Evolutionary conservation across 345 rosid genomes (phyloP), one percentile per base, ranked within the genome.

Genomic region (Eucalyptus tenuipes): DNA sequence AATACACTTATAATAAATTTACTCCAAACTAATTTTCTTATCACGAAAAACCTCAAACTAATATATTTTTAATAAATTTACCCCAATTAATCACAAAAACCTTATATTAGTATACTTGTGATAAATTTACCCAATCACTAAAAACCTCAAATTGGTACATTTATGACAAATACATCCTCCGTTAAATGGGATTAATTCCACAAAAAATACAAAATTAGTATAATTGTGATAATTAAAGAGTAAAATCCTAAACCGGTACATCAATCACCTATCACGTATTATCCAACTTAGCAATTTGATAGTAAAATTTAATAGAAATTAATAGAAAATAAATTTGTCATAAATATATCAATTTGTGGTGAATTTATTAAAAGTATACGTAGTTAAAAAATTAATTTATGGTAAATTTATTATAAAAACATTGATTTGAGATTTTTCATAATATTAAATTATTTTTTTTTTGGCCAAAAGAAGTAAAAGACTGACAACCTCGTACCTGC

Each of bases 311-410:
- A 52, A 52, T 20, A 52, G 0, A 52, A 20, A 52, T 0, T 52
- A 52, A 52, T 52, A 20, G 0, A 20, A 0, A 7, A 0, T 52
- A 52, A 52, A 52, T 52, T 52, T 52, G 0, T 0, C 0, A 52
- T 52, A 8, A 52, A 52, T 8, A 20, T 52, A 20, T 52, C 0
- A 52, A 52, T 20, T 52, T 52, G 2, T 20, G 2, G 25, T 52
- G 1, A 52, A 52, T 52, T 52, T 18, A 8, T 52, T 5, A 52
- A 52, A 52, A 52, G 0, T 52, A 52, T 52, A 52, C 0, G 0
- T 52, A 20, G 10, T 52, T 2, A 52, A 52, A 52, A 20, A 52
- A 52, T 1, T 7, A 18, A 52, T 7, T 52, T 52, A 20, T 0
- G 40, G 4, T 37, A 37, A 37, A n/a, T n/a, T n/a, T n/a, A n/a